These are phyloP conservation scores for Blastocladiella emersonii DNA, from an alignment of 371 early-diverging fungal genomes.

Conservation along the genomic window DNA sequence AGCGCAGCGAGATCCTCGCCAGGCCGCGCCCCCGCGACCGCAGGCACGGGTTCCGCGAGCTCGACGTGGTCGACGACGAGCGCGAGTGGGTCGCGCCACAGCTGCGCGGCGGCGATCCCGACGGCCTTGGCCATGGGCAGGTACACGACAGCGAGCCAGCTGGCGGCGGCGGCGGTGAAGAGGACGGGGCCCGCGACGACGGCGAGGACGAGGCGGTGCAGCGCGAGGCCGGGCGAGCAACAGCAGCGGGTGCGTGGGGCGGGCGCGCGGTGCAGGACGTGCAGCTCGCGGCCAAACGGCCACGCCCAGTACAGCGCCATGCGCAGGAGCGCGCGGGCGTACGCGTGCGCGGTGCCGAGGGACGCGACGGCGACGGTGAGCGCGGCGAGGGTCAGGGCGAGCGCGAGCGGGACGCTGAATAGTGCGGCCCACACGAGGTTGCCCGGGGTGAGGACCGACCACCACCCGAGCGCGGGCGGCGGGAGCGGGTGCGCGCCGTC, in stretches of 20 bases:
- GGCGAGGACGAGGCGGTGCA: neutral
- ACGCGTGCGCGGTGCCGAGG: neutral
- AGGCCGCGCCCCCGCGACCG: no score
- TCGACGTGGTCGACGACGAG: conserved; percentile 37
- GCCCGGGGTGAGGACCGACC: conserved; percentile 42
- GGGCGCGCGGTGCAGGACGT: neutral
- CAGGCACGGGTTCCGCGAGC: conserved; percentile 30
- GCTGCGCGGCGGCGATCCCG: conserved; percentile 39
- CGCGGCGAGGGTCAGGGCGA: conserved; percentile 33
- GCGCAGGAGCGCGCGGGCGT: conserved; percentile 16
- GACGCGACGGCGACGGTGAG: neutral
- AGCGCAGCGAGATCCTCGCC: no score
- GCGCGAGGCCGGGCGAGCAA: neutral
- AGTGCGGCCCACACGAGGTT: conserved; percentile 74
- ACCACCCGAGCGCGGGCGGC: neutral
- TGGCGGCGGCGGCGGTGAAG: conserved; percentile 49
- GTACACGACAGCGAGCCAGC: conserved; percentile 74
- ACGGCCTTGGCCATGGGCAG: conserved; percentile 89
- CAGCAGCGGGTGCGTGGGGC: neutral
- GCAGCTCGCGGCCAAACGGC: conserved; percentile 86
- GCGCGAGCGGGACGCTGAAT: conserved; percentile 79
- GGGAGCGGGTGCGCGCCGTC: conserved; percentile 27
- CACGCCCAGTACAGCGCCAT: conserved; percentile 58
- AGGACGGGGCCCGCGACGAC: conserved; percentile 51
- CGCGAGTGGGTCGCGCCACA: conserved; percentile 21